phyloP scores from a whole-genome alignment of 495 filamentous ascomycete genomes.

The Lasiosphaeria miniovina region DNA sequence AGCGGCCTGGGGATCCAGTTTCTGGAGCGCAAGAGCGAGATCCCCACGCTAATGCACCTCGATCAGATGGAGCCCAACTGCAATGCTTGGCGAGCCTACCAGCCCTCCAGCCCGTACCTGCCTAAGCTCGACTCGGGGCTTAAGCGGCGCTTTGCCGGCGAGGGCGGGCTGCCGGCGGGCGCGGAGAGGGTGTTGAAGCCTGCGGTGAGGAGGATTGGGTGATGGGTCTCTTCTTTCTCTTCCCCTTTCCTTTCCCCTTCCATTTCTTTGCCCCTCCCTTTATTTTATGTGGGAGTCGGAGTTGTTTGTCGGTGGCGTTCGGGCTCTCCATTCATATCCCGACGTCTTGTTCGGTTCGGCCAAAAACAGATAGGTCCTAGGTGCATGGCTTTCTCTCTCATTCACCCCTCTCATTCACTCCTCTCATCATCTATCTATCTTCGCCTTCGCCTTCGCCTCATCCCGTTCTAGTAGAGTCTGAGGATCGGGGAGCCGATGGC shows the following conservation, averaged over 20 bases:
- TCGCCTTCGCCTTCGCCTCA: no score
- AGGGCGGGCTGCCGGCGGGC: not conserved
- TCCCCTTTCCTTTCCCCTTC: not conserved
- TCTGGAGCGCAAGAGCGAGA: conserved; percentile 41
- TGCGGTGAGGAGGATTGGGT: conserved; percentile 8
- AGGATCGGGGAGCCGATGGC: no score
- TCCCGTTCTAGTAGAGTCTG: no score
- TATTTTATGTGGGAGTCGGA: not conserved
- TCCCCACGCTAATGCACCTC: conserved; percentile 34
- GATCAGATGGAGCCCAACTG: conserved; percentile 37
- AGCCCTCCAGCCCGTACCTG: conserved; percentile 25
- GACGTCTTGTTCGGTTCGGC: no score
- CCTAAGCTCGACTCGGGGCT: conserved; percentile 22
- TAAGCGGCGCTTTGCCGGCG: not conserved
- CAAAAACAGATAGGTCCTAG: no score
- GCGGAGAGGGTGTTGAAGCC: not conserved
- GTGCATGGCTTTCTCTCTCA: no score
- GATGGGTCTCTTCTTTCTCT: not conserved
- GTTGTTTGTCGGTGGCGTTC: not conserved
- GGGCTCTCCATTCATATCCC: not conserved
- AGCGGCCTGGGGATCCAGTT: conserved; percentile 47
- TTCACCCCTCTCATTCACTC: no score
- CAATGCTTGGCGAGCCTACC: conserved; percentile 41
- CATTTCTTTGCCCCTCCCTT: not conserved
- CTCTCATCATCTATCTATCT: no score